phyloP scores from a whole-genome alignment of 345 rosid species.

The Erysimum cheiranthoides region DNA sequence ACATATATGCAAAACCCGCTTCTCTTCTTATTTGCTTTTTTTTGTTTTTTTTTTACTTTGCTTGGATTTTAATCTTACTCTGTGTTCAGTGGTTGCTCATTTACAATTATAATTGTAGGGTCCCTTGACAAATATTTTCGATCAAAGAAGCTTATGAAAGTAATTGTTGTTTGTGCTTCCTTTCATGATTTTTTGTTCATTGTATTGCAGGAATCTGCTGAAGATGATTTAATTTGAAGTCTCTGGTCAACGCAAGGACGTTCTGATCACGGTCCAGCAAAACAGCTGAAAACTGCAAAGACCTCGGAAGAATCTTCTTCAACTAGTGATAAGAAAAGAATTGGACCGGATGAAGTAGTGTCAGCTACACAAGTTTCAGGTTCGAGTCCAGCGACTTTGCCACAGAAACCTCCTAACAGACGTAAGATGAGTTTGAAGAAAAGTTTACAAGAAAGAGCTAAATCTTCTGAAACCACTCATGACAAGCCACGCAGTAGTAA shows the following conservation, averaged over 20 bases:
- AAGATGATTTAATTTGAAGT: constrained; percentile 49
- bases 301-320: constrained; percentile 48
- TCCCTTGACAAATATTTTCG: constrained; percentile 25
- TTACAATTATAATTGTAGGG: constrained; percentile 7
- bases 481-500: constrained; percentile 47
- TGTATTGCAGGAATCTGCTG: constrained; percentile 51
- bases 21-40: background rate
- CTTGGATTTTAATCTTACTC: constrained; percentile 25
- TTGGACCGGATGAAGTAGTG: constrained; percentile 42
- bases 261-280: constrained; percentile 50
- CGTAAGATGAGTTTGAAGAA: constrained; percentile 67
- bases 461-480: constrained; percentile 49
- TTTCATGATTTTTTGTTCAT: constrained; percentile 19
- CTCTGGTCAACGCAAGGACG: constrained; percentile 47
- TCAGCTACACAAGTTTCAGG: constrained; percentile 56
- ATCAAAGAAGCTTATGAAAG: constrained; percentile 25
- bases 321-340: constrained; percentile 51
- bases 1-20: constrained; percentile 5
- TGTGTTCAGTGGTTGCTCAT: constrained; percentile 19
- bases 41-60: background rate
- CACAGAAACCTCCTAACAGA: constrained; percentile 58
- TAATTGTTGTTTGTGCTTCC: constrained; percentile 1
- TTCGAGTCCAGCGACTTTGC: constrained; percentile 46
- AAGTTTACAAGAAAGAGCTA: constrained; percentile 50
- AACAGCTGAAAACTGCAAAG: constrained; percentile 55